phyloP scores from a whole-genome alignment of 108 stramenopile species.

The Cyclotella baltica region DNA sequence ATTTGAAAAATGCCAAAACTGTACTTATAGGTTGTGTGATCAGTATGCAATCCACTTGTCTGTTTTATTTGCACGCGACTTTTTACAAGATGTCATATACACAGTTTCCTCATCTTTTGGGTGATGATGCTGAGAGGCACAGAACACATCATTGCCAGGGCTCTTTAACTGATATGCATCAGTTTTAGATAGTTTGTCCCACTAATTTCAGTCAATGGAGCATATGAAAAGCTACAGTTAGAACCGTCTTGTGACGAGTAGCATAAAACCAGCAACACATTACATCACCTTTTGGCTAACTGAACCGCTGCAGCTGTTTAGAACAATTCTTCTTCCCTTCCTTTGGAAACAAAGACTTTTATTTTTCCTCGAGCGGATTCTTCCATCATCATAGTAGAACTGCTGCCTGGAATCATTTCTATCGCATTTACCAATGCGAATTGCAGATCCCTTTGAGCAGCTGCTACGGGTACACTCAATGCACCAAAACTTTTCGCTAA shows the following conservation, averaged over 20 bases:
- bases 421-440: conserved; percentile 32
- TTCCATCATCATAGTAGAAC: conserved; percentile 39
- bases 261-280: not conserved
- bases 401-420: conserved; percentile 39
- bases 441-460: conserved; percentile 28
- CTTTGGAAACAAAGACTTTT: conserved; percentile 36
- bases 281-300: conserved; percentile 17
- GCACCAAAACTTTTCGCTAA: conserved; percentile 43
- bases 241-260: not conserved
- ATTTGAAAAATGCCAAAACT: too few species aligned
- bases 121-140: conserved; percentile 47
- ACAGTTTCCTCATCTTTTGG: conserved; percentile 33
- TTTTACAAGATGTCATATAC: conserved; percentile 43
- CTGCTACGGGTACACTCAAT: conserved; percentile 30
- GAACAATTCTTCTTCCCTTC: conserved; percentile 31
- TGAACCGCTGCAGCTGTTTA: conserved; percentile 23
- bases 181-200: conserved; percentile 22
- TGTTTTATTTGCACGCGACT: not conserved
- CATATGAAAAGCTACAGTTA: not conserved
- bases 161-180: conserved; percentile 31
- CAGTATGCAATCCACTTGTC: conserved; percentile 41
- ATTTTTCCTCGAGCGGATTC: conserved; percentile 44
- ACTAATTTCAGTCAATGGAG: not conserved
- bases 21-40: not conserved
- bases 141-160: conserved; percentile 28